Evolutionary conservation across 225 moss, liverwort and hornwort species (phyloP).

Genomic region (Sphagnum contortum): DNA sequence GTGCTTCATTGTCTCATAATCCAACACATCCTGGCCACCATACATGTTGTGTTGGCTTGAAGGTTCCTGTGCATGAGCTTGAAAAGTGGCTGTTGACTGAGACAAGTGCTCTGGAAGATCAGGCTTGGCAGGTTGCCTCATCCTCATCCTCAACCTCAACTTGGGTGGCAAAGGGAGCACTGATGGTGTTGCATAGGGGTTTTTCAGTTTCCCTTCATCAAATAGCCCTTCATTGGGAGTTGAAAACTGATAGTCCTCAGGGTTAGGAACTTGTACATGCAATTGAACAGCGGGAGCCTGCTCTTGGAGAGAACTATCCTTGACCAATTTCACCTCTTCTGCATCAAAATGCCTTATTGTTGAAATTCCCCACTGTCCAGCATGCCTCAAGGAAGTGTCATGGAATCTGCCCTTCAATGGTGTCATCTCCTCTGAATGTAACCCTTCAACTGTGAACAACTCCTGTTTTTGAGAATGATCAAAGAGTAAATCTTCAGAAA

Average conservation of each 20-base stretch:
- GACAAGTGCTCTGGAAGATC: no score
- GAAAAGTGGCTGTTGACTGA: constrained; percentile 24
- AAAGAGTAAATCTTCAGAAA: no score
- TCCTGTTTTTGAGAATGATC: no score
- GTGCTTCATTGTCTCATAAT: constrained; percentile 58
- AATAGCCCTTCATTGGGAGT: no score
- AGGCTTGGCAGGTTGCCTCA: no score
- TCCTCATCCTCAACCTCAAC: no score
- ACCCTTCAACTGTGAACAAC: no score
- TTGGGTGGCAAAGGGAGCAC: no score
- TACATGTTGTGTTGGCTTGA: constrained; percentile 39
- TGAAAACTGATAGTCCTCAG: not conserved
- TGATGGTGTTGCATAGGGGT: no score
- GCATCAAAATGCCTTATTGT: constrained; percentile 18
- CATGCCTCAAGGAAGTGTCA: constrained; percentile 20
- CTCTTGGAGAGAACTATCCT: constrained; percentile 14
- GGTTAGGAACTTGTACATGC: constrained; percentile 29
- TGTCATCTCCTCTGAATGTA: not conserved
- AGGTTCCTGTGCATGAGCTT: constrained; percentile 28
- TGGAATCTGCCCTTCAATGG: constrained; percentile 10
- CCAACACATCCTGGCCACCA: constrained; percentile 22
- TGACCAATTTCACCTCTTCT: constrained; percentile 17
- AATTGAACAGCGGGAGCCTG: constrained; percentile 7
- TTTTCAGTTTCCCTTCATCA: no score
- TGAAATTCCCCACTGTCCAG: constrained; percentile 6